Evolutionary conservation across 371 early-diverging fungal genomes (phyloP).

Genomic region (Blyttiomyces sp.): DNA sequence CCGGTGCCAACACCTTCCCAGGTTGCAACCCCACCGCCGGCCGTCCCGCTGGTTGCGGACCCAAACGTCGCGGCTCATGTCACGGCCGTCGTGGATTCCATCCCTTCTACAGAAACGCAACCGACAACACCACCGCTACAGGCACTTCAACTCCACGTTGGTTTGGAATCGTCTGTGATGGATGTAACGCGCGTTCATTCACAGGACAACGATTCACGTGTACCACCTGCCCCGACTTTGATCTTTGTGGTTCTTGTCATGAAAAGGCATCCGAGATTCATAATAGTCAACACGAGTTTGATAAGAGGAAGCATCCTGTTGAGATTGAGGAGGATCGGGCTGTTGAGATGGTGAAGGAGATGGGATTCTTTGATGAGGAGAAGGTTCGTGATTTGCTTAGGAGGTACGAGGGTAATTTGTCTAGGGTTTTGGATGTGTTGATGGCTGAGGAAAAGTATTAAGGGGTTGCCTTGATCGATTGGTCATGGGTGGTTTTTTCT

Average conservation of each 20-base stretch:
- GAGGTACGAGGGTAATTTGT: slow-evolving; percentile 14
- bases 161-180: slow-evolving; percentile 30
- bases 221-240: slow-evolving; percentile 29
- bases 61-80: too few species aligned
- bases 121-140: neutral
- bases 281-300: slow-evolving; percentile 14
- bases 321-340: slow-evolving; percentile 4
- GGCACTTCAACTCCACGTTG: slow-evolving; percentile 16
- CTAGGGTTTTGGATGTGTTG: slow-evolving; percentile 21
- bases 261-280: slow-evolving; percentile 7
- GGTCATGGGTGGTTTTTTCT: too few species aligned
- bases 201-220: slow-evolving; percentile 30
- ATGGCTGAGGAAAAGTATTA: slow-evolving; percentile 12
- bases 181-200: slow-evolving; percentile 22
- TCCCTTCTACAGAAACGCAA: slow-evolving; percentile 2
- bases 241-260: slow-evolving; percentile 29
- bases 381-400: slow-evolving; percentile 10
- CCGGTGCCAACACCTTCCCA: neutral
- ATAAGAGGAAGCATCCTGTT: slow-evolving; percentile 7
- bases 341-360: slow-evolving; percentile 6
- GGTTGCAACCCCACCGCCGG: neutral
- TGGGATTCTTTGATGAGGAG: slow-evolving; percentile 16
- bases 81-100: too few species aligned
- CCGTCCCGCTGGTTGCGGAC: too few species aligned
- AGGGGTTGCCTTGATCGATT: too few species aligned